Base-by-base conservation (phyloP, 768 basidiomycete genomes). In the Suillus subalutaceus region DNA sequence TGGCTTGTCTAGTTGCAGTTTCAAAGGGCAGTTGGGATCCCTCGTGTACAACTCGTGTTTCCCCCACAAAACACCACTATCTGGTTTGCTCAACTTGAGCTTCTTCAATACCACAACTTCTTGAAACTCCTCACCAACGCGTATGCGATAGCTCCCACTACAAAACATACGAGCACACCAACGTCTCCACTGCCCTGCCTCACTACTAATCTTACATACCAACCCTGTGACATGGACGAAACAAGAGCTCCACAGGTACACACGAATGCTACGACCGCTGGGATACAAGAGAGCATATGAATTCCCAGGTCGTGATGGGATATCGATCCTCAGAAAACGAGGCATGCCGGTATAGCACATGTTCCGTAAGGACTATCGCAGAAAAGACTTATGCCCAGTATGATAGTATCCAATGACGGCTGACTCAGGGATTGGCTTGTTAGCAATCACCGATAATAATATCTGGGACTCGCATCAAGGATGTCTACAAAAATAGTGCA, bases 151-250 rank as follows among this genome's bases (percentile, higher is more conserved):
- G 13, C 40, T 41, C 13, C 40, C 40, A 41, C 74, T 37, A 73
- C 73, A 55, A 79, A 81, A 9, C 77, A 80, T n/a, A 78, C 77
- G 38, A 82, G 74, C 50, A 86, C 75, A 0, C 82, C 84, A 43
- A 86, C 80, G 64, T 86, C 85, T 7, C 85, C 85, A 13, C 82
- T 79, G 7, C 79, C 78, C 6, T 66, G 62, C 32, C 59, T 71
- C n/a, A 84, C 85, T 37, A 86, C 81, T 0, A 84, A 83, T 0
- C 85, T 84, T 5, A 77, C 75, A 66, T 80, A 86, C 83, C 4
- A 41, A 48, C 72, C 83, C 55, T 86, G 84, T 59, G 81, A 79
- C 84, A 85, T 86, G 67, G 80, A 82, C 10, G 82, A 79, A 4
- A 85, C 73, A 46, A 83, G 70, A 35, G 80, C 71, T 3, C 81